These are phyloP conservation scores for Botryobasidium botryosum DNA, from an alignment of 768 basidiomycete genomes.

Conservation along the genomic window DNA sequence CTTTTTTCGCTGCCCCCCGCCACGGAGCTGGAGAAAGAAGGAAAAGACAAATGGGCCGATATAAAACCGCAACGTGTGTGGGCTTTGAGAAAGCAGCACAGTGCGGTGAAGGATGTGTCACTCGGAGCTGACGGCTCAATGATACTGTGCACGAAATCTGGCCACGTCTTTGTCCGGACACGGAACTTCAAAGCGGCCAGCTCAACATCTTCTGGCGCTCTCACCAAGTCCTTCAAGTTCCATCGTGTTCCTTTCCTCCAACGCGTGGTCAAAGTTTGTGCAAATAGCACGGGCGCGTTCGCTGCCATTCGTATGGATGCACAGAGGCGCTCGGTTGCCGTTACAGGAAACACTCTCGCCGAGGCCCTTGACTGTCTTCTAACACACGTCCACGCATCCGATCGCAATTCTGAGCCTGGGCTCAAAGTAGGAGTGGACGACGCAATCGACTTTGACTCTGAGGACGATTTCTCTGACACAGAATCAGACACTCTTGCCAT, in stretches of 20 bases:
- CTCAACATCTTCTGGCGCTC: conserved; percentile 25
- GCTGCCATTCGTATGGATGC: conserved; percentile 70
- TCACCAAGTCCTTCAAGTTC: conserved; percentile 37
- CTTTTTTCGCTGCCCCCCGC: conserved; percentile 38
- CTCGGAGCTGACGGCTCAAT: conserved; percentile 75
- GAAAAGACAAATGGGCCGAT: conserved; percentile 19
- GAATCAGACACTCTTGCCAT: conserved; percentile 1
- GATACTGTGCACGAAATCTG: conserved; percentile 86
- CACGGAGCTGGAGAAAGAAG: conserved; percentile 18
- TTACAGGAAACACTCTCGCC: conserved; percentile 38
- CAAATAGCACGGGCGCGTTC: conserved; percentile 77
- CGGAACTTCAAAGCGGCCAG: conserved; percentile 28
- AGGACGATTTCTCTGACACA: conserved; percentile 24
- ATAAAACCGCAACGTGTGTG: conserved; percentile 79
- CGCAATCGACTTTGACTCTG: conserved; percentile 14
- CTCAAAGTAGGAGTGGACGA: no score
- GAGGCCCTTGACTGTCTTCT: conserved; percentile 21
- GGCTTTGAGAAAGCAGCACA: conserved; percentile 76
- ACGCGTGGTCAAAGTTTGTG: conserved; percentile 67
- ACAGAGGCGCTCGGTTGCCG: conserved; percentile 33
- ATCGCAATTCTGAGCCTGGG: no score
- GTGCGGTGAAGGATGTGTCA: conserved; percentile 79
- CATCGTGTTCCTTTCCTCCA: conserved; percentile 67
- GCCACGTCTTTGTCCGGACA: conserved; percentile 78
- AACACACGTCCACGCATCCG: no score